Evolutionary conservation across 306 rosid genomes (phyloP).

Genomic region (Spatholobus suberectus): DNA sequence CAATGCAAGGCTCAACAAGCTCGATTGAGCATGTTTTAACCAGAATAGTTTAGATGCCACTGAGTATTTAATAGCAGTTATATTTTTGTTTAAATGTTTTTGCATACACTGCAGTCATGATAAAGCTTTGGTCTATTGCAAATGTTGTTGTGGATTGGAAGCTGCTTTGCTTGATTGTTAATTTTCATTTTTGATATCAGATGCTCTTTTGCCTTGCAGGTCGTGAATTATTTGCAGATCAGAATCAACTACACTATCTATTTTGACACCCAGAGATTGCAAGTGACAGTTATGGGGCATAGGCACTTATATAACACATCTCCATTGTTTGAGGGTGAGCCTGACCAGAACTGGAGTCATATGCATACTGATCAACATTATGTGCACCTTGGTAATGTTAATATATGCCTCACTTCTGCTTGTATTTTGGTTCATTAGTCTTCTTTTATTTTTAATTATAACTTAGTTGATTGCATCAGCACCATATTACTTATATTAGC

Average conservation of each 20-base stretch:
- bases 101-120: background rate
- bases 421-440: background rate
- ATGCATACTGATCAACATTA: slow-evolving; percentile 69
- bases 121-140: slow-evolving; percentile 4
- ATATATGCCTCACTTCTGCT: slow-evolving; percentile 28
- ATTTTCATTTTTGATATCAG: slow-evolving; percentile 10
- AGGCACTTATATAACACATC: slow-evolving; percentile 70
- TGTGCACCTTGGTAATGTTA: slow-evolving; percentile 68
- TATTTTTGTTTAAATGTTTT: background rate
- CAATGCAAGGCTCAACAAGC: slow-evolving; percentile 6
- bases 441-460: background rate
- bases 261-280: slow-evolving; percentile 42
- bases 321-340: slow-evolving; percentile 68
- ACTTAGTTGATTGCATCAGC: slow-evolving; percentile 7
- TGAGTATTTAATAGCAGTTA: slow-evolving; percentile 10
- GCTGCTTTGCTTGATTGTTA: slow-evolving; percentile 27
- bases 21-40: slow-evolving; percentile 28
- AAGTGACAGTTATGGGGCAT: slow-evolving; percentile 72
- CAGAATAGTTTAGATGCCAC: slow-evolving; percentile 3
- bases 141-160: background rate
- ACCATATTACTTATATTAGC: slow-evolving; percentile 30
- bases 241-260: slow-evolving; percentile 20
- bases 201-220: slow-evolving; percentile 49
- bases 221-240: slow-evolving; percentile 42
- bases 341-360: slow-evolving; percentile 83